Conservation (phyloP, 2,329 filamentous ascomycete genomes). For the Didymellaceae sp. region DNA sequence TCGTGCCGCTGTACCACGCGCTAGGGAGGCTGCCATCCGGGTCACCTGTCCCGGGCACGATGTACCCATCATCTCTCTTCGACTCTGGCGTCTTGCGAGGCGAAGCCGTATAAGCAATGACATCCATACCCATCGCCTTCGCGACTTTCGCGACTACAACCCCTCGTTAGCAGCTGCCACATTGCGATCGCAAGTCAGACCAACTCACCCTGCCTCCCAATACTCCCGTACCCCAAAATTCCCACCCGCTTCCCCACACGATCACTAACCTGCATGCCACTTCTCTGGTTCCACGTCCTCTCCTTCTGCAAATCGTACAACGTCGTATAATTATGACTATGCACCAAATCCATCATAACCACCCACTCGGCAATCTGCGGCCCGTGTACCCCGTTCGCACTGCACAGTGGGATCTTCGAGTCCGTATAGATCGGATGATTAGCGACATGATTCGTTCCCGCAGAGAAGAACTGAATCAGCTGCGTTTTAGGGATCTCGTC, state of each 20-base stretch:
- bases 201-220: conserved; percentile 61
- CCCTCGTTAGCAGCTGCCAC: not conserved
- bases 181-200: not conserved
- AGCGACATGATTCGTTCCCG: conserved; percentile 63
- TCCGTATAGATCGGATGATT: conserved; percentile 61
- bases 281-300: conserved; percentile 58
- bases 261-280: conserved; percentile 55
- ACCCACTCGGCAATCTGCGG: conserved; percentile 73
- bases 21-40: conserved; percentile 61
- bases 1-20: conserved; percentile 64
- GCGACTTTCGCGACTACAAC: conserved; percentile 62
- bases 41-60: conserved; percentile 71
- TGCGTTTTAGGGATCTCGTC: conserved; percentile 50
- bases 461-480: conserved; percentile 64
- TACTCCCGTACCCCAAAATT: conserved; percentile 67
- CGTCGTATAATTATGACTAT: conserved; percentile 60
- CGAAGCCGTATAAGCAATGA: conserved; percentile 77
- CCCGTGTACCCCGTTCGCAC: conserved; percentile 64
- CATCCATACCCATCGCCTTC: conserved; percentile 71
- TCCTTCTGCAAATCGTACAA: conserved; percentile 65
- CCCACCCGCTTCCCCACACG: conserved; percentile 65
- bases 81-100: conserved; percentile 71
- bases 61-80: conserved; percentile 68
- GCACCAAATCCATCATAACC: conserved; percentile 65
- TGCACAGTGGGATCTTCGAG: conserved; percentile 61